Base-by-base conservation (phyloP, 148 eudicot species). In the Hydrangea macrophylla region DNA sequence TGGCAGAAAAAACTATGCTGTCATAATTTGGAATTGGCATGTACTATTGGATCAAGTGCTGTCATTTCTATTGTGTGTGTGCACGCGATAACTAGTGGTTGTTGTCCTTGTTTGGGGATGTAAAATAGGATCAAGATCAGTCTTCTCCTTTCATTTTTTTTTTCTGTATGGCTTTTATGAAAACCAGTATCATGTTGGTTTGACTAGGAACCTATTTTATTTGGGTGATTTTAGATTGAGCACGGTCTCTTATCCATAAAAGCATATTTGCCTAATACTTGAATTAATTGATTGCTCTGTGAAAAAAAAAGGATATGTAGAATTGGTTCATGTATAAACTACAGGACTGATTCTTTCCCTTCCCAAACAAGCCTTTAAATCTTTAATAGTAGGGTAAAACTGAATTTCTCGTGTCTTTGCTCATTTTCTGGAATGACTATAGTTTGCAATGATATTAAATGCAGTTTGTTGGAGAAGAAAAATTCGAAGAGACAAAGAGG, bases 381-480 rank as follows among this genome's bases (percentile, higher is more conserved):
- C 0, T 48, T 48, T 18, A 35, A 4, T 8, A 35, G 8, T 17
- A 8, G 12, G 24, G 23, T 23, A 22, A 51, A 51, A 18, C 5
- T 24, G 0, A 24, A 22, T 18, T 55, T 55, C 24, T 9, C 8
- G 23, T 10, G 28, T 3, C 30, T 17, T 2, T 23, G 2, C 8
- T 54, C 0, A 22, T 24, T 1, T 55, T 22, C 1, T 55, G 25
- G 5, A 55, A 45, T 45, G n/a, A 45, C 51, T 45, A 17, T 17
- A 45, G 11, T 45, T 0, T 23, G 25, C 13, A 55, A 1, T 24
- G 20, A n/a, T 15, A n/a, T 50, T 50, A 39, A 10, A 40, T 42
- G 64, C 76, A 73, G 84, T 32, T 62, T 55, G 22, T 50, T 20
- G 23, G 36, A 62, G 40, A 22, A 67, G 55, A 80, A 76, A 35